Conservation (phyloP, 2,329 filamentous ascomycete species). For the Colletotrichum sp. region DNA sequence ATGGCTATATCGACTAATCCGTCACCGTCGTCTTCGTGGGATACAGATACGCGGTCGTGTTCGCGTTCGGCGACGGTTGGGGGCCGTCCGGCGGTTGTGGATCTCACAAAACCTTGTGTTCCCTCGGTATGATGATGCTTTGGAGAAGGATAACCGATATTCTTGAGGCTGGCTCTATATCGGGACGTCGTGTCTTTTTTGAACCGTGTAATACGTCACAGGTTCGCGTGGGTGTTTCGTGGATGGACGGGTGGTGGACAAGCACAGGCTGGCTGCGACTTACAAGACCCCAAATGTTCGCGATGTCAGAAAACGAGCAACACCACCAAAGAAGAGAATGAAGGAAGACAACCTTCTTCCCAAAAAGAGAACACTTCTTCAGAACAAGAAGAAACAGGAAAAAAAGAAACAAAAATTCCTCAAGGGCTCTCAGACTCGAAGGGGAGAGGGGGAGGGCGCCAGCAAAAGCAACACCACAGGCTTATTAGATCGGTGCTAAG, state of each 20-base stretch:
- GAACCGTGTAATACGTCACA: not conserved
- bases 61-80: not conserved
- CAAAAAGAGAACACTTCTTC: not conserved
- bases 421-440: not conserved
- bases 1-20: not conserved
- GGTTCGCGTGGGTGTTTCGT: not conserved
- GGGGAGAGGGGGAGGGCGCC: not conserved
- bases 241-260: not conserved
- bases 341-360: not conserved
- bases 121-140: not conserved
- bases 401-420: not conserved
- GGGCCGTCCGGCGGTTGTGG: not conserved
- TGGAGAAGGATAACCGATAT: not conserved
- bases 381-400: not conserved
- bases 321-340: not conserved
- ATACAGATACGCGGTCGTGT: not conserved
- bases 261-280: constrained; percentile 11
- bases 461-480: not conserved
- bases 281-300: not conserved
- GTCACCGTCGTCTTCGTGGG: not conserved
- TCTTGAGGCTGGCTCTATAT: not conserved
- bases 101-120: not conserved
- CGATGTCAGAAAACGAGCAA: not conserved
- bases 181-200: not conserved
- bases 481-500: not conserved